Evolutionary conservation across 192 early-diverging fungal species (phyloP).

Genomic region (Chytriomyces hyalinus): DNA sequence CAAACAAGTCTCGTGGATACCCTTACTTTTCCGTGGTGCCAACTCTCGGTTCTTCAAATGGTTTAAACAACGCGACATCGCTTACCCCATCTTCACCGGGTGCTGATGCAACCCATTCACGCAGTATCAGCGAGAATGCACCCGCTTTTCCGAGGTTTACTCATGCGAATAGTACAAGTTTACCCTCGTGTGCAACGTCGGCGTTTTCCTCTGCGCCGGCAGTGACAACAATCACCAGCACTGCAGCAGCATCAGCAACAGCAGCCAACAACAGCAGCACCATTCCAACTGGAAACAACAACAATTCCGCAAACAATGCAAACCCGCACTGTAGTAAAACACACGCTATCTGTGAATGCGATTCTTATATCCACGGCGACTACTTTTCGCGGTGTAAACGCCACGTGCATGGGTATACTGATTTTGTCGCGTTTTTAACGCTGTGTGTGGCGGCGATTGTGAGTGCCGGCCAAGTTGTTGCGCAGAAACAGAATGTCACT

Average conservation of each 20-base stretch:
- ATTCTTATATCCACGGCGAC: not conserved
- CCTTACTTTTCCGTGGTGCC: not conserved
- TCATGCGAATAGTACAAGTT: no score
- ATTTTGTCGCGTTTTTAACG: conserved; percentile 13
- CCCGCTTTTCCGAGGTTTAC: no score
- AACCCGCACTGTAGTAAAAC: conserved; percentile 1
- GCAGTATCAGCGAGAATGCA: not conserved
- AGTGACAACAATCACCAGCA: not conserved
- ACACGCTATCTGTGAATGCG: conserved; percentile 7
- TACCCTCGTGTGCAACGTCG: not conserved
- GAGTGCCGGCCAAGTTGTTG: not conserved
- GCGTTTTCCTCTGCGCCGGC: not conserved
- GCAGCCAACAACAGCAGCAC: not conserved
- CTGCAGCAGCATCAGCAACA: not conserved
- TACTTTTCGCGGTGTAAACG: not conserved
- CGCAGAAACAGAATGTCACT: no score
- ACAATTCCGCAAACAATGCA: not conserved
- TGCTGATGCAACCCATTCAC: not conserved
- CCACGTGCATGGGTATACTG: conserved; percentile 16
- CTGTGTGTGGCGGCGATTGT: not conserved
- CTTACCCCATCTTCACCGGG: no score
- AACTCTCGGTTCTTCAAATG: no score
- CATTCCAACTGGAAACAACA: not conserved
- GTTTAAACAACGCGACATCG: no score
- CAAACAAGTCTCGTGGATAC: not conserved